These are phyloP conservation scores for Dactylellina cionopaga DNA, from an alignment of 2,329 filamentous ascomycete species.

Conservation along the genomic window DNA sequence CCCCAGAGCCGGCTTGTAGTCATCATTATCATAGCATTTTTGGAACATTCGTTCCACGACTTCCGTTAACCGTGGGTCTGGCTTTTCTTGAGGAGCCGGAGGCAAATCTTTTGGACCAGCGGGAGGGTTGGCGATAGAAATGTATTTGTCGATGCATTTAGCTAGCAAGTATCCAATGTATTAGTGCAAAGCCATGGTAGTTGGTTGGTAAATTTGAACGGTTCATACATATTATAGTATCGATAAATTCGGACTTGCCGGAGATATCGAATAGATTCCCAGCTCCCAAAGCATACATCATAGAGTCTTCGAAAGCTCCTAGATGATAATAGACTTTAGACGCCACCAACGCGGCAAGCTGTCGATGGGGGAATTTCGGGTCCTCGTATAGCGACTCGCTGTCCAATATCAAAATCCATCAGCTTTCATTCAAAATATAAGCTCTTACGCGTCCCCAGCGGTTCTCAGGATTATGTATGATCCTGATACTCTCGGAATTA, in stretches of 20 bases:
- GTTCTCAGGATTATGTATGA: neutral
- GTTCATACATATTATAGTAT: conserved; percentile 86
- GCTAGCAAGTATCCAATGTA: conserved; percentile 62
- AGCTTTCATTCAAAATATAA: conserved; percentile 21
- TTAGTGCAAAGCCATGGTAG: neutral
- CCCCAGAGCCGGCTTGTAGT: conserved; percentile 94
- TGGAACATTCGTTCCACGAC: conserved; percentile 92
- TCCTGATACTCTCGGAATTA: conserved; percentile 49
- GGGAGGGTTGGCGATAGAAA: conserved; percentile 71
- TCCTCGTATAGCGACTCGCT: conserved; percentile 98
- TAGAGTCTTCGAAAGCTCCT: conserved; percentile 98
- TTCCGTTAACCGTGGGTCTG: conserved; percentile 69
- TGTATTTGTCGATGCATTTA: conserved; percentile 98
- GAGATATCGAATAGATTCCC: conserved; percentile 96
- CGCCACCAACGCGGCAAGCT: conserved; percentile 91
- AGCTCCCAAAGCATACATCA: conserved; percentile 95
- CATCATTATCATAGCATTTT: conserved; percentile 82
- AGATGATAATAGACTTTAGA: conserved; percentile 99
- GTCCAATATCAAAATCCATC: conserved; percentile 17
- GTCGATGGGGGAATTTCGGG: conserved; percentile 89
- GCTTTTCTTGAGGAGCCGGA: conserved; percentile 47
- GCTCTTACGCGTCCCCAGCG: conserved; percentile 37
- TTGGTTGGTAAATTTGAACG: neutral
- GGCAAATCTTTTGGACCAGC: conserved; percentile 49
- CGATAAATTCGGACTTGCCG: conserved; percentile 91